Evolutionary conservation across 2,329 filamentous ascomycete species (phyloP), one percentile per base, ranked within the genome.

Genomic region (Xylaria polymorpha): DNA sequence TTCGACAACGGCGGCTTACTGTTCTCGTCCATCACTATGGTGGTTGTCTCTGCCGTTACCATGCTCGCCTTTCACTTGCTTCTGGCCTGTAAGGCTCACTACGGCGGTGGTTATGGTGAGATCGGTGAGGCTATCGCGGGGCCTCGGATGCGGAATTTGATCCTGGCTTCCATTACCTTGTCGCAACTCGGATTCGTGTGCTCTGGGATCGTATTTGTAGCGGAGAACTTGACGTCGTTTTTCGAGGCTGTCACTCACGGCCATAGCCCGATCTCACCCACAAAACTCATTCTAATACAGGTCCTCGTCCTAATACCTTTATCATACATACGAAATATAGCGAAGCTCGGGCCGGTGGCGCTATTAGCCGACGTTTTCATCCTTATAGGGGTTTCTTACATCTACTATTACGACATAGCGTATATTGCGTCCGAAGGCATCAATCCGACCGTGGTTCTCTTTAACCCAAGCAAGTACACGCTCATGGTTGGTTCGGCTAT

Each of bases 101-200:
- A 89, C 67, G 89, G 90, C 10, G 91, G 90, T 18, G 90, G 91
- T 71, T 94, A 94, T 76, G 92, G 92, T 77, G 92, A 94, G 63
- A 84, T 94, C 12, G 92, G 92, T 10, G 84, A 87, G 60, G 84
- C 87, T 3, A 90, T 93, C 71, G 85, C 87, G 9, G 92, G 92
- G 0, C 83, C 83, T 5, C 84, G 82, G 66, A 87, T 94, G 77
- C 87, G 92, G 65, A 82, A 83, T 22, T 80, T 94, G 43, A 91
- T 94, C 61, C 85, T 94, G 9, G 83, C 81, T 0, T 93, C 91
- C 14, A 91, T 94, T 77, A 88, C 90, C 0, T 84, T 94, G 12
- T 94, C 92, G 0, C 92, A 94, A 77, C 83, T 94, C 15, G 92
- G 92, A 1, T 94, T 94, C 72, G 92, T 94, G 50, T 94, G 91